These are phyloP conservation scores for Perilla frutescens DNA, from an alignment of 257 asterid genomes.

Conservation along the genomic window DNA sequence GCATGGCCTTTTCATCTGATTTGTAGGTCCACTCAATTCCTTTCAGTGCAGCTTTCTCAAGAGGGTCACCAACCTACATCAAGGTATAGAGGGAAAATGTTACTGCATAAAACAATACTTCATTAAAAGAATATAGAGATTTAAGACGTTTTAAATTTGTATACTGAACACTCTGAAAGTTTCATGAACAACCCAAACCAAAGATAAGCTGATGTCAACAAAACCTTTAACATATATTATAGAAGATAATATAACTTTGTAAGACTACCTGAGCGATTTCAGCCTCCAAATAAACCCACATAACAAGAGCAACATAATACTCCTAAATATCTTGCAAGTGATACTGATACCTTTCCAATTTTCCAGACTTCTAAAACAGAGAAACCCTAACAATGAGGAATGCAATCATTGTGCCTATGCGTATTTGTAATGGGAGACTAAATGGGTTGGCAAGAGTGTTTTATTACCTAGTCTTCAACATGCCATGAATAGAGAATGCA, in stretches of 20 bases:
- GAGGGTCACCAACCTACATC: conserved; percentile 99
- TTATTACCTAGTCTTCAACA: neutral
- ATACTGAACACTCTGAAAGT: neutral
- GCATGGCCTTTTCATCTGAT: conserved; percentile 96
- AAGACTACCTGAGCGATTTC: too few species aligned
- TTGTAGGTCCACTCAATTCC: conserved; percentile 95
- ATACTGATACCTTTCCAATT: neutral
- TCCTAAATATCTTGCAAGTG: conserved; percentile 8
- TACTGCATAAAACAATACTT: conserved; percentile 28
- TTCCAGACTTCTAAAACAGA: conserved; percentile 20
- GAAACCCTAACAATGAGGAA: conserved; percentile 17
- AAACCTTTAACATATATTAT: conserved; percentile 4
- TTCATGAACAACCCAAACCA: conserved; percentile 6
- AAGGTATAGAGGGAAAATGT: conserved; percentile 31
- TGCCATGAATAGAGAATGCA: conserved; percentile 12
- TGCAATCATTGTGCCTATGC: conserved; percentile 7
- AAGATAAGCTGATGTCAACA: conserved; percentile 11
- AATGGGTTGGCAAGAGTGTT: neutral
- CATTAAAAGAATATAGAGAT: conserved; percentile 16
- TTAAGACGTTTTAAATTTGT: neutral
- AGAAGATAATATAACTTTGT: neutral
- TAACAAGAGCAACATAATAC: conserved; percentile 12
- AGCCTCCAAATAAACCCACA: conserved; percentile 8
- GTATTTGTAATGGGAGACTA: neutral
- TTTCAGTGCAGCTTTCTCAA: conserved; percentile 96